Conservation (phyloP, 2,329 filamentous ascomycete species). For the Fusarium brevicatenulatum region DNA sequence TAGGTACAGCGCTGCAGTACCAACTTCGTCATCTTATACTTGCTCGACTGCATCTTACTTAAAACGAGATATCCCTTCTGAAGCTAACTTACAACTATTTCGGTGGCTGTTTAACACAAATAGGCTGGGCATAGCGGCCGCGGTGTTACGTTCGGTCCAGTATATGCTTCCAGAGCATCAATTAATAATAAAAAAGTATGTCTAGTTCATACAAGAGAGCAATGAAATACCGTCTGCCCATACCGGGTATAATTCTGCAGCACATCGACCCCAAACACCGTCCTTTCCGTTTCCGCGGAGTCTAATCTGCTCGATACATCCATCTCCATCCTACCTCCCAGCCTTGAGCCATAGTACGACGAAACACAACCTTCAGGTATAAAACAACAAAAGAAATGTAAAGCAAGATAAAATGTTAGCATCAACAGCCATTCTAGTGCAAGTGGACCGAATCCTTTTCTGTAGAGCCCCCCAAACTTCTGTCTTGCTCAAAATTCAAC, state of each 20-base stretch:
- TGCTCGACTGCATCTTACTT: not conserved
- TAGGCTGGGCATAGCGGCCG: not conserved
- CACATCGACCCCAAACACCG: constrained; percentile 38
- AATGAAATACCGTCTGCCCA: constrained; percentile 33
- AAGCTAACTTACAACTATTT: too few species aligned
- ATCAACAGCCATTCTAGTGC: constrained; percentile 33
- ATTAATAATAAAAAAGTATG: not conserved
- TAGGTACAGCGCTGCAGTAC: not conserved
- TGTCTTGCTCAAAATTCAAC: constrained; percentile 15
- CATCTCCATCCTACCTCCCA: constrained; percentile 21
- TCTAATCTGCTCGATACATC: constrained; percentile 35
- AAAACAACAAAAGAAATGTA: constrained; percentile 20
- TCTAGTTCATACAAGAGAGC: constrained; percentile 25
- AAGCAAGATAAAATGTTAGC: not conserved
- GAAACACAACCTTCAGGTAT: constrained; percentile 6
- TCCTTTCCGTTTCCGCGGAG: constrained; percentile 35
- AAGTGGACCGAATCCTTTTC: constrained; percentile 9
- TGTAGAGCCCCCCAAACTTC: constrained; percentile 12
- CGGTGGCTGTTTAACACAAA: too few species aligned
- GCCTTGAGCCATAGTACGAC: constrained; percentile 17
- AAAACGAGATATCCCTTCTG: not conserved
- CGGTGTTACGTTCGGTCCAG: not conserved
- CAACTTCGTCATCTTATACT: not conserved
- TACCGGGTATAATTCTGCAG: constrained; percentile 45
- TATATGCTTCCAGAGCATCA: constrained; percentile 19